Evolutionary conservation across 768 basidiomycete species (phyloP).

Genomic region (Filobasidium floriforme): DNA sequence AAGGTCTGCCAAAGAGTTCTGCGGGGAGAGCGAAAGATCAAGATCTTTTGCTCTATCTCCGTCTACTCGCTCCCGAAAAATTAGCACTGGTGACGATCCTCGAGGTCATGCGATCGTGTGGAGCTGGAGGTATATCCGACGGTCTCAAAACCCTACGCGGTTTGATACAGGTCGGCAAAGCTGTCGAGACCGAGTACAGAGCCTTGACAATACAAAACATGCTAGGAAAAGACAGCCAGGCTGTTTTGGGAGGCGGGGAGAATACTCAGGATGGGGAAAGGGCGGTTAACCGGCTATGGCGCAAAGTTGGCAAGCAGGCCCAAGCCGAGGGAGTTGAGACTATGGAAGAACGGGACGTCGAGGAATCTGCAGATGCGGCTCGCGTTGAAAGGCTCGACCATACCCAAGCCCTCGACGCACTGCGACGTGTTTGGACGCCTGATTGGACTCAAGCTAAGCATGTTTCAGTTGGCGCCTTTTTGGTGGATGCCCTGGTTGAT

Average conservation of each 20-base stretch:
- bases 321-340: neutral
- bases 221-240: slow-evolving; percentile 30
- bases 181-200: slow-evolving; percentile 85
- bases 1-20: slow-evolving; percentile 6
- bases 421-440: slow-evolving; percentile 43
- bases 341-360: neutral
- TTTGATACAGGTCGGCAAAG: slow-evolving; percentile 68
- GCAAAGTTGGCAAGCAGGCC: slow-evolving; percentile 12
- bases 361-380: neutral
- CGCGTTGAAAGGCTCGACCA: neutral
- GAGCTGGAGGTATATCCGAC: slow-evolving; percentile 64
- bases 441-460: slow-evolving; percentile 74
- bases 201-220: slow-evolving; percentile 58
- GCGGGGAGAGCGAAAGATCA: slow-evolving; percentile 26
- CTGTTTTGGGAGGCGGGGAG: neutral
- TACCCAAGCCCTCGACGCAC: slow-evolving; percentile 7
- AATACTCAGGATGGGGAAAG: neutral
- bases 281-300: slow-evolving; percentile 14
- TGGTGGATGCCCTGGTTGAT: slow-evolving; percentile 77
- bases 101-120: slow-evolving; percentile 69
- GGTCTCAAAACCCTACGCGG: slow-evolving; percentile 88
- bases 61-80: slow-evolving; percentile 65
- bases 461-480: slow-evolving; percentile 68
- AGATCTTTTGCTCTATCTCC: slow-evolving; percentile 61
- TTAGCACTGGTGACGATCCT: slow-evolving; percentile 82